Evolutionary conservation across 2,329 filamentous ascomycete genomes (phyloP).

Genomic region (Monosporascus sp.): DNA sequence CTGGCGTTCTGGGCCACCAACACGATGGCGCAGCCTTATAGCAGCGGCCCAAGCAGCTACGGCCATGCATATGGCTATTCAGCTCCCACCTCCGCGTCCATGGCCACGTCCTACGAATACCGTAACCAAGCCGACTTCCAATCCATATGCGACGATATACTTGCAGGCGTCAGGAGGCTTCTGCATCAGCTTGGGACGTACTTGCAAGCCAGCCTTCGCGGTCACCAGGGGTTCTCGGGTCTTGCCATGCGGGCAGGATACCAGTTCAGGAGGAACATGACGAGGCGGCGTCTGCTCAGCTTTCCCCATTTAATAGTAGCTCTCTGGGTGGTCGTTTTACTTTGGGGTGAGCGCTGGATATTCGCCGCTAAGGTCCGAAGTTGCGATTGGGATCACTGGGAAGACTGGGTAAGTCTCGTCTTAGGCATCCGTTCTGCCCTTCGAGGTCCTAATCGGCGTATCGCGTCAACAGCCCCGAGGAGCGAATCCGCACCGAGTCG

Average conservation of each 20-base stretch:
- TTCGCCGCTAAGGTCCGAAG: conserved; percentile 65
- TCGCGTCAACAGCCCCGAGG: conserved; percentile 57
- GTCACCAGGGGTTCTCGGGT: conserved; percentile 30
- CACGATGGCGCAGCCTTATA: conserved; percentile 36
- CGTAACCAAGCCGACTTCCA: conserved; percentile 24
- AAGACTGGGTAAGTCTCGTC: conserved; percentile 69
- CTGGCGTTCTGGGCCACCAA: conserved; percentile 13
- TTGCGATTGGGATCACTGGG: conserved; percentile 85
- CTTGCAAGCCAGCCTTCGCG: conserved; percentile 30
- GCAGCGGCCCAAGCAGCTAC: conserved; percentile 14
- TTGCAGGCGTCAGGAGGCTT: conserved; percentile 22
- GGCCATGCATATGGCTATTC: conserved; percentile 11
- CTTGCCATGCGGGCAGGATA: conserved; percentile 24
- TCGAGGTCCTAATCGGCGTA: conserved; percentile 1
- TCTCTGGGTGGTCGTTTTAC: conserved; percentile 70
- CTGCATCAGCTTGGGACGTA: conserved; percentile 34
- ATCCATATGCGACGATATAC: conserved; percentile 33
- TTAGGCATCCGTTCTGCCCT: background rate
- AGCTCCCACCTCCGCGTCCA: conserved; percentile 7
- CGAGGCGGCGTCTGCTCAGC: conserved; percentile 48
- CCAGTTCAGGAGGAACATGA: conserved; percentile 41
- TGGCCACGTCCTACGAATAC: conserved; percentile 12
- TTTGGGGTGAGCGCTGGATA: conserved; percentile 79
- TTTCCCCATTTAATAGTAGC: conserved; percentile 63
- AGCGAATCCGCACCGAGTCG: conserved; percentile 75